Percentiles rank a stretch among this genome's conserved stretches.
These are phyloP conservation scores for Tuber microsphaerosporum DNA, from an alignment of 495 filamentous ascomycete genomes.

Conservation along the genomic window DNA sequence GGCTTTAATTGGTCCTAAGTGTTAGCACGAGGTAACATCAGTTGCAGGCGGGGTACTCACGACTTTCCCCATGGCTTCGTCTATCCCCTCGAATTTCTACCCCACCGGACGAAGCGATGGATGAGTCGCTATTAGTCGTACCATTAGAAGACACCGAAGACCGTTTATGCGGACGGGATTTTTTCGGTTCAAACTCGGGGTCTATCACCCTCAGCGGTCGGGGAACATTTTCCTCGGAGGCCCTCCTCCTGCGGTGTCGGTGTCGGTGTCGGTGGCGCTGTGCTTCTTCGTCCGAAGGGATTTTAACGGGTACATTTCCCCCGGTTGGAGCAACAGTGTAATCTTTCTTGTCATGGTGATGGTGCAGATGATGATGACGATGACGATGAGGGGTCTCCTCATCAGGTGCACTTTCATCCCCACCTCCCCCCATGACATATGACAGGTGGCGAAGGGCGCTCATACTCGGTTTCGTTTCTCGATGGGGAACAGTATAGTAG, in stretches of 20 bases:
- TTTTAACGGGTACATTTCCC: constrained; percentile 26
- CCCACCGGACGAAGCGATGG: constrained; percentile 22
- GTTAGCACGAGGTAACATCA: neutral
- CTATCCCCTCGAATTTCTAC: constrained; percentile 20
- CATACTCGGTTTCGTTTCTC: neutral
- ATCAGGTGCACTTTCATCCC: neutral
- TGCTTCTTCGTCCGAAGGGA: constrained; percentile 12
- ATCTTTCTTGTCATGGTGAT: constrained; percentile 24
- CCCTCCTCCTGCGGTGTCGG: neutral
- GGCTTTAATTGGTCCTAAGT: neutral
- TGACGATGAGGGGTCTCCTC: neutral
- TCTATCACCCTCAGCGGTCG: neutral
- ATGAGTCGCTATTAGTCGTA: neutral
- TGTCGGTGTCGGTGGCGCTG: neutral
- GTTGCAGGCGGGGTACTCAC: neutral
- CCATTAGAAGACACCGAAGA: neutral
- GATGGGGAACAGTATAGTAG: neutral
- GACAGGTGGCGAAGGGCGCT: neutral
- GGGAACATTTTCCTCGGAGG: neutral
- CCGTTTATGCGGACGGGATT: neutral
- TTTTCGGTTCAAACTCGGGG: neutral
- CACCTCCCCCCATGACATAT: neutral
- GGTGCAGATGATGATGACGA: constrained; percentile 20
- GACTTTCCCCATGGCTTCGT: constrained; percentile 16
- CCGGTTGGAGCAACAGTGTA: constrained; percentile 28